Conservation (phyloP, 495 filamentous ascomycete species). For the Schizothecium vesticola region DNA sequence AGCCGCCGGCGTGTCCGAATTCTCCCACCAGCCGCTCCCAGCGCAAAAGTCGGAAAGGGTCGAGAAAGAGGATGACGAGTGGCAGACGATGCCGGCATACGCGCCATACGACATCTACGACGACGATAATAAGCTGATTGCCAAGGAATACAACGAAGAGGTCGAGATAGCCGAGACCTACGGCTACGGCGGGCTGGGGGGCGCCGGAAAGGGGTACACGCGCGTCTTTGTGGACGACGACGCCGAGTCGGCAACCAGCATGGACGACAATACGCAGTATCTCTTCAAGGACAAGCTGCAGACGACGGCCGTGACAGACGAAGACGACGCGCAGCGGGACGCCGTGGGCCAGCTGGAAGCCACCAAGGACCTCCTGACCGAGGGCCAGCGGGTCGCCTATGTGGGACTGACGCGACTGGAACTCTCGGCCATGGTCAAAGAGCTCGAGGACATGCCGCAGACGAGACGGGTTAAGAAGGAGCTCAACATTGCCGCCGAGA, state of each 20-base stretch:
- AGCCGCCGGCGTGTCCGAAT: constrained; percentile 59
- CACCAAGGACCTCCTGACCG: constrained; percentile 91
- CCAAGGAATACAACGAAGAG: constrained; percentile 65
- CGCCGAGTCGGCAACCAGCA: constrained; percentile 82
- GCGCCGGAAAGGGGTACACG: constrained; percentile 92
- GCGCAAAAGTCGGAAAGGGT: constrained; percentile 45
- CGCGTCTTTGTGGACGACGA: constrained; percentile 91
- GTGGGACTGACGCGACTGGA: constrained; percentile 80
- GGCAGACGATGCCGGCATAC: constrained; percentile 91
- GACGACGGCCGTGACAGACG: constrained; percentile 55
- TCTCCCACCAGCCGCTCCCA: constrained; percentile 82
- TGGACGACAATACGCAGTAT: constrained; percentile 97
- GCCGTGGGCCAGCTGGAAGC: constrained; percentile 86
- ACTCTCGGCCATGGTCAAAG: constrained; percentile 68
- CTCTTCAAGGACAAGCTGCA: constrained; percentile 68
- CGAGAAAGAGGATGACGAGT: constrained; percentile 57
- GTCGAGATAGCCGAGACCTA: constrained; percentile 67
- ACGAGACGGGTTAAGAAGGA: constrained; percentile 60
- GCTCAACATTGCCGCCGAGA: constrained; percentile 61
- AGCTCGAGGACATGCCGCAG: constrained; percentile 52
- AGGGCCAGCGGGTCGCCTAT: constrained; percentile 94
- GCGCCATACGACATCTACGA: constrained; percentile 93
- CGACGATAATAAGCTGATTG: constrained; percentile 82
- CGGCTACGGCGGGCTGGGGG: constrained; percentile 69
- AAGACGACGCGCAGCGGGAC: constrained; percentile 79